Percentiles rank a stretch among this genome's conserved stretches.
Evolutionary conservation across 1,284 basidiomycete genomes (phyloP).

Genomic region (Mycena sp.): DNA sequence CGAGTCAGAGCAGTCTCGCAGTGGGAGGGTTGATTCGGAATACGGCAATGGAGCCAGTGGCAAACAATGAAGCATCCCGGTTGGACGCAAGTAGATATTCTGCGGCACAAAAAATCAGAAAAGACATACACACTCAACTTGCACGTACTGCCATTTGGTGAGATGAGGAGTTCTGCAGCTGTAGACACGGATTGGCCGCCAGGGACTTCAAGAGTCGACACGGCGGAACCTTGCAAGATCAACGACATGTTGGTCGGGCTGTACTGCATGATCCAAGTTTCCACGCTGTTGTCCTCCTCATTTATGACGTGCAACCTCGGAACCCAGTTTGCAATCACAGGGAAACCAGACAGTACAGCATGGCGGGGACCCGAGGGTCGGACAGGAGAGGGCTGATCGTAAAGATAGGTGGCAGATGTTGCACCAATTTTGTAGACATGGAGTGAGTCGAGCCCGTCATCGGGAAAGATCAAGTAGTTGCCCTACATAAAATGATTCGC

Average conservation of each 20-base stretch:
- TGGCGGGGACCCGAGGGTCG: slow-evolving; percentile 22
- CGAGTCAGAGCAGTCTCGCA: slow-evolving; percentile 19
- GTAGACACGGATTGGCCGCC: slow-evolving; percentile 20
- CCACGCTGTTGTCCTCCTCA: slow-evolving; percentile 23
- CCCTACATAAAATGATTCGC: not conserved
- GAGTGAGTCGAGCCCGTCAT: slow-evolving; percentile 21
- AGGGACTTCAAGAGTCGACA: slow-evolving; percentile 12
- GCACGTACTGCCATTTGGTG: slow-evolving; percentile 21
- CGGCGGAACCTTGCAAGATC: slow-evolving; percentile 19
- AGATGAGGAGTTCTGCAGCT: slow-evolving; percentile 19
- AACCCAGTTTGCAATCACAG: slow-evolving; percentile 10
- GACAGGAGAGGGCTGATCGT: slow-evolving; percentile 17
- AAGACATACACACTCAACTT: not conserved
- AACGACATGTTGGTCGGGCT: slow-evolving; percentile 13
- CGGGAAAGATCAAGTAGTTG: slow-evolving; percentile 17
- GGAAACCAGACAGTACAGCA: slow-evolving; percentile 16
- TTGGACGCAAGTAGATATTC: slow-evolving; percentile 21
- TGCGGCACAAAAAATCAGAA: not conserved
- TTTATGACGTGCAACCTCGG: slow-evolving; percentile 21
- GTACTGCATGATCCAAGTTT: slow-evolving; percentile 26
- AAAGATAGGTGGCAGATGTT: slow-evolving; percentile 18
- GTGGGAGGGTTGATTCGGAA: slow-evolving; percentile 20
- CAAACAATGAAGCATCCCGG: slow-evolving; percentile 11
- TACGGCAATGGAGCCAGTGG: slow-evolving; percentile 16
- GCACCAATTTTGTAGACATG: slow-evolving; percentile 24